Conservation (phyloP, 192 early-diverging fungal species). For the Geranomyces variabilis region DNA sequence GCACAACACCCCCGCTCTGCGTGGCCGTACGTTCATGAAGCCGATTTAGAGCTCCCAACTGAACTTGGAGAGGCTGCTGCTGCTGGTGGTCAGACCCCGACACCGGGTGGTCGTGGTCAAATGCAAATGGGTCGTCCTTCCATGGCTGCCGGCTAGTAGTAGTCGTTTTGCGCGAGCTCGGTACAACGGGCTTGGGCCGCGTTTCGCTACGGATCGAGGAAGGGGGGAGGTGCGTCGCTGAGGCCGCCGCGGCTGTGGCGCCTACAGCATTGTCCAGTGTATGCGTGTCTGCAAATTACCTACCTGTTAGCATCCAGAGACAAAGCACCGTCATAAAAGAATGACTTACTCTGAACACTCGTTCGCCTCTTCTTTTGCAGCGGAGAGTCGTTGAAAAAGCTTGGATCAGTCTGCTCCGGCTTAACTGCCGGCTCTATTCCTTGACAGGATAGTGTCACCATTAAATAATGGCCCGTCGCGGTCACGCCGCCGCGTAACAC, state of each 20-base stretch:
- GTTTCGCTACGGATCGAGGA: background rate
- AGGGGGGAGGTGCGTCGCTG: background rate
- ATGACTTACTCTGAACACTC: background rate
- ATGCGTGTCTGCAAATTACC: no score
- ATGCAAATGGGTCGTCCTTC: background rate
- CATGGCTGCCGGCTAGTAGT: background rate
- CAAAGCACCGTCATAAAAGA: background rate
- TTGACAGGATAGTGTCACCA: no score
- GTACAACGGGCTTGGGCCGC: background rate
- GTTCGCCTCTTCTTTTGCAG: background rate
- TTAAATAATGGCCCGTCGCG: no score
- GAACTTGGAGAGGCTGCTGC: background rate
- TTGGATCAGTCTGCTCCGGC: background rate
- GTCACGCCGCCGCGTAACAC: background rate
- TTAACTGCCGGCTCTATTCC: background rate
- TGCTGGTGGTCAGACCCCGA: no score
- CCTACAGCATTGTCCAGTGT: no score
- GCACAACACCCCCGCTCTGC: background rate
- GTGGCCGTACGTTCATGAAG: constrained; percentile 1
- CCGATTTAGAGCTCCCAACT: constrained; percentile 1
- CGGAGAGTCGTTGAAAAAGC: background rate
- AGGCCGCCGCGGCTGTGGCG: no score
- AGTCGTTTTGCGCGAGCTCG: background rate
- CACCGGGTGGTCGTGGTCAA: background rate
- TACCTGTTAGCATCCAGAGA: background rate